Conservation (phyloP, 306 rosid genomes). For the Rosa lucieae region DNA sequence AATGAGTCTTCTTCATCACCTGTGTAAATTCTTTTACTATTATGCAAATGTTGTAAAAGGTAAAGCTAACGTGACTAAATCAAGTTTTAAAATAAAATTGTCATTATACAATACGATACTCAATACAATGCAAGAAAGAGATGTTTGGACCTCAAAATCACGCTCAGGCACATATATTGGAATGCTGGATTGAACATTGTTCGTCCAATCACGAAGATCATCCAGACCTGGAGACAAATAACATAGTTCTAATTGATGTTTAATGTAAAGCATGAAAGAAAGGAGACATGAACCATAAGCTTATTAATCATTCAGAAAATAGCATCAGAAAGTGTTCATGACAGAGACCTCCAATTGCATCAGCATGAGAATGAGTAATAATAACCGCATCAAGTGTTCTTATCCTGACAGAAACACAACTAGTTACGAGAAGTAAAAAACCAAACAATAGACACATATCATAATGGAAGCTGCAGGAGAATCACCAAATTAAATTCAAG, state of each 20-base stretch:
- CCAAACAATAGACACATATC: constrained; percentile 22
- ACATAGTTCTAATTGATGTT: neutral
- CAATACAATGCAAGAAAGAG: constrained; percentile 29
- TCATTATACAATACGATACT: constrained; percentile 3
- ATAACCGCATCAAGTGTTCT: constrained; percentile 90
- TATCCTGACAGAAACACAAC: constrained; percentile 84
- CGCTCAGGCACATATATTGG: constrained; percentile 86
- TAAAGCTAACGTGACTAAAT: neutral
- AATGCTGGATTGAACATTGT: constrained; percentile 83
- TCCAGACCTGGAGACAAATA: constrained; percentile 61
- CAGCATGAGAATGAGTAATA: constrained; percentile 98
- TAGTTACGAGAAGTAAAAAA: constrained; percentile 37
- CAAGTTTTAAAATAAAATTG: neutral
- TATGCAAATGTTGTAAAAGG: neutral
- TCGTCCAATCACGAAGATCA: constrained; percentile 98
- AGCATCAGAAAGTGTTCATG: constrained; percentile 33
- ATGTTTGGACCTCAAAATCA: constrained; percentile 75
- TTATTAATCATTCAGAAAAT: constrained; percentile 27
- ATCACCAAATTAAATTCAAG: constrained; percentile 2
- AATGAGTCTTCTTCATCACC: constrained; percentile 97
- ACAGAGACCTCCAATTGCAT: constrained; percentile 96
- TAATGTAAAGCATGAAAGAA: neutral
- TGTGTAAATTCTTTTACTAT: constrained; percentile 46
- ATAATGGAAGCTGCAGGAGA: constrained; percentile 31
- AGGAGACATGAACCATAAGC: constrained; percentile 11